Percentiles rank a stretch among this genome's conserved stretches.
Conservation (phyloP, 495 filamentous ascomycete genomes). For the Aspergillus campestris region DNA sequence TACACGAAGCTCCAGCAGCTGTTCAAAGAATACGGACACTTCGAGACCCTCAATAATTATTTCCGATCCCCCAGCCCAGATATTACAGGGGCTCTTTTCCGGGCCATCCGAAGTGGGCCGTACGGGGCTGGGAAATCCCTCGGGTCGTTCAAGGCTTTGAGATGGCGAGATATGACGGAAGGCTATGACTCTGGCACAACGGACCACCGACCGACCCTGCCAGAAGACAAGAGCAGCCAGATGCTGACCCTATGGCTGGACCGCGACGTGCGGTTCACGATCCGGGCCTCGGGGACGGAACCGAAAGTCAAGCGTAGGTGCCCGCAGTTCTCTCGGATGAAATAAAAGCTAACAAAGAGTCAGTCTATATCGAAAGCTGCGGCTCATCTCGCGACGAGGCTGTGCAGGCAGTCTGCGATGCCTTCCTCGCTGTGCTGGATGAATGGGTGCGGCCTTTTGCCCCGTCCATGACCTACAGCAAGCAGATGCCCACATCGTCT, state of each 20-base stretch:
- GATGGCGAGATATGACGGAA: slow-evolving; percentile 62
- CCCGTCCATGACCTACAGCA: slow-evolving; percentile 31
- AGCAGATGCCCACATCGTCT: slow-evolving; percentile 34
- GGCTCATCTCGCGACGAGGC: slow-evolving; percentile 38
- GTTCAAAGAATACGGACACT: slow-evolving; percentile 54
- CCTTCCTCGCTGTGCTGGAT: slow-evolving; percentile 40
- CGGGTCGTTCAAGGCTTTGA: slow-evolving; percentile 42
- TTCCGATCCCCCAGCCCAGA: slow-evolving; percentile 51
- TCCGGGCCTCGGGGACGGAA: slow-evolving; percentile 63
- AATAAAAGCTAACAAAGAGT: not conserved
- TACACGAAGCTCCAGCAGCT: slow-evolving; percentile 52
- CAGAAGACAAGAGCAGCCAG: slow-evolving; percentile 49
- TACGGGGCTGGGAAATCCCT: slow-evolving; percentile 35
- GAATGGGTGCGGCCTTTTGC: slow-evolving; percentile 51
- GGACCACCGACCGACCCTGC: slow-evolving; percentile 49
- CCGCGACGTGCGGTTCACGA: slow-evolving; percentile 52
- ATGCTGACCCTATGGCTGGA: slow-evolving; percentile 67
- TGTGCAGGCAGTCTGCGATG: slow-evolving; percentile 43
- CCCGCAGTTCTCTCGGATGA: not conserved
- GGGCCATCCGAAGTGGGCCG: slow-evolving; percentile 41
- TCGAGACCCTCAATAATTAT: slow-evolving; percentile 61
- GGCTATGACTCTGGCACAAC: slow-evolving; percentile 52
- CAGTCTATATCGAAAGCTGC: slow-evolving; percentile 52
- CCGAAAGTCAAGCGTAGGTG: slow-evolving; percentile 56
- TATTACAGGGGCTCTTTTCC: slow-evolving; percentile 46